Evolutionary conservation across 306 rosid genomes (phyloP).

Genomic region (Acacia confusa): DNA sequence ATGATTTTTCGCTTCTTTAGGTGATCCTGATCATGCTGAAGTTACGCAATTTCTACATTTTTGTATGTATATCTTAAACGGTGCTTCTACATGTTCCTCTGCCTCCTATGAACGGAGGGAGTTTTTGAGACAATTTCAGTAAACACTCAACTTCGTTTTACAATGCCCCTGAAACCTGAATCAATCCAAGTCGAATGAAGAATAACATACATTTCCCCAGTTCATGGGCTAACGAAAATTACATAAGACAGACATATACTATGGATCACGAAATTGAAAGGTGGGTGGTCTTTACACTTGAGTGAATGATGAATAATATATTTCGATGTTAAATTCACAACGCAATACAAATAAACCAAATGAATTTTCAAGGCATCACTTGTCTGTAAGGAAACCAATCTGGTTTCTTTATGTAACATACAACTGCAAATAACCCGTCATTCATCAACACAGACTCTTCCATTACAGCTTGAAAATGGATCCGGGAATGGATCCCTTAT

Average conservation of each 20-base stretch:
- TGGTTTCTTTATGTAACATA: constrained; percentile 16
- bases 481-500: background rate
- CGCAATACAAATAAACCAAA: background rate
- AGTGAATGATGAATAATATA: background rate
- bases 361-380: constrained; percentile 7
- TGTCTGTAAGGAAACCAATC: constrained; percentile 13
- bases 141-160: background rate
- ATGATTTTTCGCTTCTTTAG: background rate
- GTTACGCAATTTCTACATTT: background rate
- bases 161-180: background rate
- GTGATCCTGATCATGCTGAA: background rate
- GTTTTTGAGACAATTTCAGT: background rate
- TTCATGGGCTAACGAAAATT: background rate
- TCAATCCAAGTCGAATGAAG: background rate
- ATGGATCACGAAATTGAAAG: background rate
- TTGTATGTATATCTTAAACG: background rate
- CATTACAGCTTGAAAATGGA: background rate
- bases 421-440: constrained; percentile 25
- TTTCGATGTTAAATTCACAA: background rate
- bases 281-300: background rate
- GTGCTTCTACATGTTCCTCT: background rate
- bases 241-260: background rate
- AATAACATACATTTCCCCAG: background rate
- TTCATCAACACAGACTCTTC: background rate
- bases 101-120: background rate